Evolutionary conservation across 306 rosid genomes (phyloP).

Genomic region (Medicago ruthenica): DNA sequence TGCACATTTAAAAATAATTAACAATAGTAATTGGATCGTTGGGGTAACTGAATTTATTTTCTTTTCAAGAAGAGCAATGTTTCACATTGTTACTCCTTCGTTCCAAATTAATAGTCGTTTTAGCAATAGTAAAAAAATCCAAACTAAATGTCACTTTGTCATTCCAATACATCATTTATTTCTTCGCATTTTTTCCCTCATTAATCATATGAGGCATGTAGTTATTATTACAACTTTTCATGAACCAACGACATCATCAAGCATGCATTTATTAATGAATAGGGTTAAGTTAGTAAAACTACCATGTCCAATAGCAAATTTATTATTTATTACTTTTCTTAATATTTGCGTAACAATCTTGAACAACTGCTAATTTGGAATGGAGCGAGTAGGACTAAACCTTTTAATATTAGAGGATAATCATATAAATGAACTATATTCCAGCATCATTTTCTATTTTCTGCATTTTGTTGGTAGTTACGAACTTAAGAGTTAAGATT

Average conservation of each 20-base stretch:
- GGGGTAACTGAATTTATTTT: slow-evolving; percentile 34
- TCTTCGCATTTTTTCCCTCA: neutral
- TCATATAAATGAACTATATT: slow-evolving; percentile 8
- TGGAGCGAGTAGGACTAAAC: neutral
- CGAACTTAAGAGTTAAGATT: neutral
- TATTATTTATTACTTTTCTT: neutral
- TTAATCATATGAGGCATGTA: neutral
- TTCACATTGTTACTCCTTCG: slow-evolving; percentile 11
- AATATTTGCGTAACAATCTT: too few species aligned
- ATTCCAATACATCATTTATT: neutral
- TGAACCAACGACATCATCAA: neutral
- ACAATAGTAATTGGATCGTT: slow-evolving; percentile 15
- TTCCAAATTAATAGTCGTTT: neutral
- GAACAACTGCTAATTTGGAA: neutral
- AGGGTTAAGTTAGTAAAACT: neutral
- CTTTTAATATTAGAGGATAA: neutral
- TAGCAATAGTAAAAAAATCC: neutral
- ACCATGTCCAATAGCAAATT: neutral
- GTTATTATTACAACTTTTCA: too few species aligned
- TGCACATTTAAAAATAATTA: slow-evolving; percentile 16
- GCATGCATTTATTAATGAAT: neutral
- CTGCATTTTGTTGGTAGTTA: neutral
- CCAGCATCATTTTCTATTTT: slow-evolving; percentile 14
- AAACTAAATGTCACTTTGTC: neutral
- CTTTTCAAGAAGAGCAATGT: slow-evolving; percentile 34